These are phyloP conservation scores for Diddensiella transvaalensis DNA, from an alignment of 805 yeast species.

Conservation along the genomic window DNA sequence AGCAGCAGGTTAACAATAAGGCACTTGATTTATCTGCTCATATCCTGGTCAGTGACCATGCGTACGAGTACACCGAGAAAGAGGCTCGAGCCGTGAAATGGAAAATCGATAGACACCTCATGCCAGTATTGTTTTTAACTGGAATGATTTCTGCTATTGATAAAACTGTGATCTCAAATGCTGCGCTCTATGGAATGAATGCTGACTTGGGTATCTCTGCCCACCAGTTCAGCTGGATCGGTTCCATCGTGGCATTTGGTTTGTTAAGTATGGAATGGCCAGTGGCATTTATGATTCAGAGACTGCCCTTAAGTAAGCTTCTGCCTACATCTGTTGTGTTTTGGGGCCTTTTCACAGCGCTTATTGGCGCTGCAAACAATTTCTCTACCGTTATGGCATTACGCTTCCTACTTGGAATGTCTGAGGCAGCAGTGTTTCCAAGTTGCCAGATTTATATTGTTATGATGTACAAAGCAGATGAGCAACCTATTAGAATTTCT, in stretches of 20 bases:
- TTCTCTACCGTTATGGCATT: constrained; percentile 25
- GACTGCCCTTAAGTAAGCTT: constrained; percentile 28
- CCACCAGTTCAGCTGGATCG: constrained; percentile 26
- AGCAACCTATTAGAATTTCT: constrained; percentile 13
- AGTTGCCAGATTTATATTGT: constrained; percentile 13
- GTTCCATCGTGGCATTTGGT: constrained; percentile 44
- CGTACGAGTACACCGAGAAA: constrained; percentile 14
- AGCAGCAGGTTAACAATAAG: constrained; percentile 9
- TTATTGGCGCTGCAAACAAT: constrained; percentile 45
- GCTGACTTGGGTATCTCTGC: constrained; percentile 32
- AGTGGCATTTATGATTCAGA: constrained; percentile 11
- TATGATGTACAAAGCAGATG: constrained; percentile 14
- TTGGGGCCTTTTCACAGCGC: constrained; percentile 36
- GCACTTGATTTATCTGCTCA: constrained; percentile 13
- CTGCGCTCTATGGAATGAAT: constrained; percentile 51
- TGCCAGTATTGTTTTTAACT: constrained; percentile 53
- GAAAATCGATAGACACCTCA: constrained; percentile 51
- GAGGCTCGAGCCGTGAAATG: constrained; percentile 38
- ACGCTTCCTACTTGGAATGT: constrained; percentile 16
- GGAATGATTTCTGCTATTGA: constrained; percentile 55
- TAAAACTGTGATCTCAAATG: constrained; percentile 51
- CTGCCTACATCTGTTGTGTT: constrained; percentile 35
- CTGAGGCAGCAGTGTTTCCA: constrained; percentile 15
- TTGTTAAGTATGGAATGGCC: constrained; percentile 35
- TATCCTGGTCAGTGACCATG: constrained; percentile 7